phyloP scores from a whole-genome alignment of 139 green algal genomes.

The Chlorella sp. region DNA sequence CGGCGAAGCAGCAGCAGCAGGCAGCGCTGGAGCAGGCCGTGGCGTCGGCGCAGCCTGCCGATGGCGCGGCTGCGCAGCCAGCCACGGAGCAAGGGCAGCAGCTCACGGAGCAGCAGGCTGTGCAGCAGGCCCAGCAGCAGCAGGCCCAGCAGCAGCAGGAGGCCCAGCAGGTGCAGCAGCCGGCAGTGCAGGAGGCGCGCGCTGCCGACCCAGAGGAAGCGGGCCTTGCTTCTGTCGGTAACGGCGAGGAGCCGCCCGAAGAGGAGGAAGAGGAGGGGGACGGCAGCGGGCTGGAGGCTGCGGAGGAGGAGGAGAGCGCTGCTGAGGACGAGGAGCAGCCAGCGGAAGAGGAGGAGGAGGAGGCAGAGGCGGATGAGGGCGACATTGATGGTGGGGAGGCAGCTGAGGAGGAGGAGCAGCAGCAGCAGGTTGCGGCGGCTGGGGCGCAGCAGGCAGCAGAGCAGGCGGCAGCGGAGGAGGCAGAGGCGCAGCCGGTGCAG shows the following conservation, averaged over 20 bases:
- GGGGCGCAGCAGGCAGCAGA: background rate
- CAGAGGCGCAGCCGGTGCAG: background rate
- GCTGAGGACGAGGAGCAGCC: too few species aligned
- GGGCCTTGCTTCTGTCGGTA: too few species aligned
- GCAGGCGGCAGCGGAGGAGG: background rate
- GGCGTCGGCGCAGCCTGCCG: background rate
- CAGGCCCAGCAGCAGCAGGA: slow-evolving; percentile 7
- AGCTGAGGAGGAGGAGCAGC: too few species aligned
- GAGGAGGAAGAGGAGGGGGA: too few species aligned
- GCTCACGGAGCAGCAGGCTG: background rate
- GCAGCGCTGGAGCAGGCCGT: background rate
- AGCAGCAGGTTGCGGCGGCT: too few species aligned
- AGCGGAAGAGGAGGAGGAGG: too few species aligned
- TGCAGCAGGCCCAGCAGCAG: background rate
- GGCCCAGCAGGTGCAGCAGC: background rate
- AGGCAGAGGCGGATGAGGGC: too few species aligned
- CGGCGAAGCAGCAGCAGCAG: background rate
- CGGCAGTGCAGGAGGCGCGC: background rate
- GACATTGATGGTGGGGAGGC: too few species aligned
- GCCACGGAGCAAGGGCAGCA: background rate
- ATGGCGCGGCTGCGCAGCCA: too few species aligned
- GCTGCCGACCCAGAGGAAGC: background rate
- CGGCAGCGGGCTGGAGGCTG: too few species aligned
- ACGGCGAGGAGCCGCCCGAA: too few species aligned
- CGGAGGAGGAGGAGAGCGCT: too few species aligned